A percentile compares a stretch with the other conserved stretches of the same genome.
Conservation (phyloP, 2,329 filamentous ascomycete species). For the Rachicladosporium sp. region DNA sequence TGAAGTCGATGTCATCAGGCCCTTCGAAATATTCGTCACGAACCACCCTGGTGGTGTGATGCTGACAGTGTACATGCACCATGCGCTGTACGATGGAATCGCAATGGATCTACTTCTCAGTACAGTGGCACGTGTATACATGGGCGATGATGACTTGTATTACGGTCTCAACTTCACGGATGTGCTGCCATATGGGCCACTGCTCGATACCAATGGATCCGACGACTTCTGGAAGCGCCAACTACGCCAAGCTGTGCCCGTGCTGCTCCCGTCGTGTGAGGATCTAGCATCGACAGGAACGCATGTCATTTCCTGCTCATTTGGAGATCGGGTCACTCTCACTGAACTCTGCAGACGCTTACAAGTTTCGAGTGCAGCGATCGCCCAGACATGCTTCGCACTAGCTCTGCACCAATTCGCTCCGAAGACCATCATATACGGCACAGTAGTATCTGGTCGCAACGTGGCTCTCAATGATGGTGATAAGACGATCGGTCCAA, state of each 20-base stretch:
- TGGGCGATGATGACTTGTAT: slow-evolving; percentile 12
- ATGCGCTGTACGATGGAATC: slow-evolving; percentile 75
- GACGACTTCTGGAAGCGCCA: slow-evolving; percentile 52
- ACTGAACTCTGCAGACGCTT: slow-evolving; percentile 42
- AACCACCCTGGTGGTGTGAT: too few species aligned
- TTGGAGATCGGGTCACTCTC: slow-evolving; percentile 2
- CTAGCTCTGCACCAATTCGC: slow-evolving; percentile 45
- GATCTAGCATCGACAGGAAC: background rate
- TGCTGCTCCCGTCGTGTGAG: background rate
- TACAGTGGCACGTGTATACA: slow-evolving; percentile 44
- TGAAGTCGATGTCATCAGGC: slow-evolving; percentile 38
- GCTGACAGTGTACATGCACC: slow-evolving; percentile 57
- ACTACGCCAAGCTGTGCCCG: background rate
- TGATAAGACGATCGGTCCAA: slow-evolving; percentile 60
- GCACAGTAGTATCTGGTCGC: slow-evolving; percentile 68
- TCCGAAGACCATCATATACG: slow-evolving; percentile 43
- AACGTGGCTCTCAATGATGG: slow-evolving; percentile 54
- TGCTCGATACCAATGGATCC: slow-evolving; percentile 38
- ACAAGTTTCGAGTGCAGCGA: slow-evolving; percentile 64
- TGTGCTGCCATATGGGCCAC: slow-evolving; percentile 56
- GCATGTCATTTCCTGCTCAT: background rate
- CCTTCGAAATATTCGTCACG: slow-evolving; percentile 32
- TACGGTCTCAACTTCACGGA: slow-evolving; percentile 50
- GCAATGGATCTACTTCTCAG: slow-evolving; percentile 59
- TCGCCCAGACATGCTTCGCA: slow-evolving; percentile 66